These are phyloP conservation scores for Phytopythium sindhum DNA, from an alignment of 352 stramenopile species.

Conservation along the genomic window DNA sequence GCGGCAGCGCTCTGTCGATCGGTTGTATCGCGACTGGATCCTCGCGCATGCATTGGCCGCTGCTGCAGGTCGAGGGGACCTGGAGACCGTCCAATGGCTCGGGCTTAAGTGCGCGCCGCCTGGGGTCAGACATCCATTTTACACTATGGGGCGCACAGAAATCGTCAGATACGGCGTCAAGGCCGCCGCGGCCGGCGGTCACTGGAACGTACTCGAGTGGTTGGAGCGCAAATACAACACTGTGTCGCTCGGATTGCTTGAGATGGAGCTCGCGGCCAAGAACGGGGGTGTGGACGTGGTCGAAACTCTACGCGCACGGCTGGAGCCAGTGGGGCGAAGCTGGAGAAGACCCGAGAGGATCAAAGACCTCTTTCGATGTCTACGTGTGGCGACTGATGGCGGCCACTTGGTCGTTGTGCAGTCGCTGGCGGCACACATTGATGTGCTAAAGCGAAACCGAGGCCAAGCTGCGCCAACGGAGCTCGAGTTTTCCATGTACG, in stretches of 20 bases:
- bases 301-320: background rate
- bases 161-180: background rate
- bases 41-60: background rate
- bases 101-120: background rate
- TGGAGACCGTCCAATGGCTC: background rate
- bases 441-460: background rate
- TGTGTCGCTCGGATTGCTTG: background rate
- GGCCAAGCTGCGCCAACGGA: background rate
- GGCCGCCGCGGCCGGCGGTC: too few species aligned
- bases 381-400: background rate
- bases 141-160: too few species aligned
- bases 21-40: background rate
- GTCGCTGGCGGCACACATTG: background rate
- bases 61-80: background rate
- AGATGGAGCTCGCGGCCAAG: background rate
- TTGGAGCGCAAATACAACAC: background rate
- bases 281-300: background rate
- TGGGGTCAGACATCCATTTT: too few species aligned
- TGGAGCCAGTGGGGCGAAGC: background rate
- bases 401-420: background rate
- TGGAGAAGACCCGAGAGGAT: background rate
- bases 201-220: background rate
- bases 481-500: background rate
- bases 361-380: background rate
- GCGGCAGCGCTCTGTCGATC: background rate